A percentile compares a stretch with the other conserved stretches of the same genome.
These are phyloP conservation scores for Eugenia klotzschiana DNA, from an alignment of 441 rosid genomes.

Conservation along the genomic window DNA sequence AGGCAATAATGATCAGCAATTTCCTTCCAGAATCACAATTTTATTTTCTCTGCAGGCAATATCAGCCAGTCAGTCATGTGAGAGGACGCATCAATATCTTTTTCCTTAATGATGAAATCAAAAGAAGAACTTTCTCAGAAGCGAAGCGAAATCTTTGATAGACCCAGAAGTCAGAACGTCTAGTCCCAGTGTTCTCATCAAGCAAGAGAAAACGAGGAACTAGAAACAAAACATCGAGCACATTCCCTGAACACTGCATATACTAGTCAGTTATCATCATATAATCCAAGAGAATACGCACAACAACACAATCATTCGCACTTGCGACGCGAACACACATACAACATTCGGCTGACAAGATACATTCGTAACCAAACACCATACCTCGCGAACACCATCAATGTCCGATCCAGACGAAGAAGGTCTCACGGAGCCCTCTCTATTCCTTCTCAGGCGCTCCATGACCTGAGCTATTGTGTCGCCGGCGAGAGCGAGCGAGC, in stretches of 20 bases:
- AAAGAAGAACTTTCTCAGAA: background rate
- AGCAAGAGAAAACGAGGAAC: background rate
- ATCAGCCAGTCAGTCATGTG: background rate
- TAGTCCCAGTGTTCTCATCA: background rate
- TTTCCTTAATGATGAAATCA: background rate
- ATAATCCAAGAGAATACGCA: rapidly evolving
- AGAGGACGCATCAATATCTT: background rate
- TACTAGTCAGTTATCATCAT: background rate
- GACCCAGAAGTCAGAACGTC: background rate
- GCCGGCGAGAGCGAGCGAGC: conserved; percentile 60
- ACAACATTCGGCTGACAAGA: background rate
- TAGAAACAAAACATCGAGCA: background rate
- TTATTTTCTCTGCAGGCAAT: background rate
- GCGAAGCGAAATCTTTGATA: background rate
- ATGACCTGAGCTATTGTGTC: conserved; percentile 66
- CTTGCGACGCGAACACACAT: background rate
- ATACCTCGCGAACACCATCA: conserved; percentile 14
- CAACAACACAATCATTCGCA: background rate
- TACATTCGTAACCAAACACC: background rate
- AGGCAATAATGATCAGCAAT: background rate
- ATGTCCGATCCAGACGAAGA: conserved; percentile 11
- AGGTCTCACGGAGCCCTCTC: conserved; percentile 5
- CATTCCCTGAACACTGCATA: background rate
- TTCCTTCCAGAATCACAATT: background rate
- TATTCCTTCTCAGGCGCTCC: conserved; percentile 27